Percentiles rank a stretch among this genome's conserved stretches.
Conservation (phyloP, 1,284 basidiomycete species). For the Fomitopsis schrenkii region DNA sequence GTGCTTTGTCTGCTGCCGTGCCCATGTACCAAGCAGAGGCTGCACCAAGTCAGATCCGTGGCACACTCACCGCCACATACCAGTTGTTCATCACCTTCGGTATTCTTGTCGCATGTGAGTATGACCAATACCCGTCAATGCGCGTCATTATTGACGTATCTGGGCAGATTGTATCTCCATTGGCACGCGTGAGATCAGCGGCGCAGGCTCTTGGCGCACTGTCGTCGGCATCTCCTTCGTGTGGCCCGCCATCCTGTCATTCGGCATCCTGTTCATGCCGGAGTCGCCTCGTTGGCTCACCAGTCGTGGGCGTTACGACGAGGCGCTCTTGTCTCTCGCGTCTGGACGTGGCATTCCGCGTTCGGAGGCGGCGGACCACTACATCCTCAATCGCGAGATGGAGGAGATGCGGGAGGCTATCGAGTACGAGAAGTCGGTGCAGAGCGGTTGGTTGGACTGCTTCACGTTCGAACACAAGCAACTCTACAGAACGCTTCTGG, state of each 20-base stretch:
- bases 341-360: constrained; percentile 49
- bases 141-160: constrained; percentile 4
- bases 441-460: constrained; percentile 58
- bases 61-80: constrained; percentile 51
- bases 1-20: constrained; percentile 71
- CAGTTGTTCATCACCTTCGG: constrained; percentile 71
- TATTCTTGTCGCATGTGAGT: constrained; percentile 69
- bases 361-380: constrained; percentile 37
- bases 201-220: constrained; percentile 59
- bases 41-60: constrained; percentile 74
- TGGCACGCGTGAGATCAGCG: constrained; percentile 44
- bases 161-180: constrained; percentile 53
- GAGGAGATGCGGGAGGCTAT: constrained; percentile 48
- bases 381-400: constrained; percentile 41
- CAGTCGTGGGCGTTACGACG: constrained; percentile 42
- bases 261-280: constrained; percentile 75
- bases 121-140: not conserved
- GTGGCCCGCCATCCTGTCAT: constrained; percentile 62
- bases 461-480: constrained; percentile 51
- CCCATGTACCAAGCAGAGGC: constrained; percentile 80
- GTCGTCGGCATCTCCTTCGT: constrained; percentile 69
- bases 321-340: constrained; percentile 51
- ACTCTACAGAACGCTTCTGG: constrained; percentile 59
- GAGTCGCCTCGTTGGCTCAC: constrained; percentile 61
- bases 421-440: constrained; percentile 41